phyloP scores from a whole-genome alignment of 2,329 filamentous ascomycete genomes.

The Penicillium frequentans region DNA sequence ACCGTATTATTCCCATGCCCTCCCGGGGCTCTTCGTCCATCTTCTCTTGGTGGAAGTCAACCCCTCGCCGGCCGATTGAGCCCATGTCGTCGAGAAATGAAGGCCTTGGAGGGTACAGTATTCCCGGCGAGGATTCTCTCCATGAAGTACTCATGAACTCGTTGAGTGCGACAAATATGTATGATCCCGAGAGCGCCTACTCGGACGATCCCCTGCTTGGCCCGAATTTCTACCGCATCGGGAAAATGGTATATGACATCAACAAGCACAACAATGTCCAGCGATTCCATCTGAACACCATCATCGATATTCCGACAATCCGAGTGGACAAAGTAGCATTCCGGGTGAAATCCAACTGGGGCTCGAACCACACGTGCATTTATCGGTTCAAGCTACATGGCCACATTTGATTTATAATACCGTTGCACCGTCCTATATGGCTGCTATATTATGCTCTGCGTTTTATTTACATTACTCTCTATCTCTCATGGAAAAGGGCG shows the following conservation, averaged over 20 bases:
- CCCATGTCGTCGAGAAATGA: conserved; percentile 7
- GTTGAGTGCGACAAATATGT: conserved; percentile 30
- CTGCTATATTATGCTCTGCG: background rate
- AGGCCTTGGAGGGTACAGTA: conserved; percentile 10
- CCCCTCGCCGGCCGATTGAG: background rate
- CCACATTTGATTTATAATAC: conserved; percentile 21
- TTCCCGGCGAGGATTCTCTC: conserved; percentile 22
- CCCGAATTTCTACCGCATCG: conserved; percentile 40
- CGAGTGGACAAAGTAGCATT: conserved; percentile 43
- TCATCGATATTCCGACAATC: conserved; percentile 36
- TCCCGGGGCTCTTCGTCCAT: background rate
- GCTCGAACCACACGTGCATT: conserved; percentile 44
- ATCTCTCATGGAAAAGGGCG: background rate
- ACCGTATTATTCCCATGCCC: background rate
- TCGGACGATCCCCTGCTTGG: conserved; percentile 39
- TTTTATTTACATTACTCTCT: background rate
- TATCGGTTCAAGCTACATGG: conserved; percentile 49
- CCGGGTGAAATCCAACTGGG: conserved; percentile 46
- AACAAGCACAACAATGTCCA: conserved; percentile 37
- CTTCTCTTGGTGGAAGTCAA: background rate
- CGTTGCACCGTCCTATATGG: background rate
- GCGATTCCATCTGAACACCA: conserved; percentile 38
- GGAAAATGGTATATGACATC: conserved; percentile 41
- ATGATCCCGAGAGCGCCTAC: conserved; percentile 33
- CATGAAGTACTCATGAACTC: conserved; percentile 33